Evolutionary conservation across 1,284 basidiomycete genomes (phyloP), one percentile per base, ranked within the genome.

Genomic region (Cryptococcus maquisensis): DNA sequence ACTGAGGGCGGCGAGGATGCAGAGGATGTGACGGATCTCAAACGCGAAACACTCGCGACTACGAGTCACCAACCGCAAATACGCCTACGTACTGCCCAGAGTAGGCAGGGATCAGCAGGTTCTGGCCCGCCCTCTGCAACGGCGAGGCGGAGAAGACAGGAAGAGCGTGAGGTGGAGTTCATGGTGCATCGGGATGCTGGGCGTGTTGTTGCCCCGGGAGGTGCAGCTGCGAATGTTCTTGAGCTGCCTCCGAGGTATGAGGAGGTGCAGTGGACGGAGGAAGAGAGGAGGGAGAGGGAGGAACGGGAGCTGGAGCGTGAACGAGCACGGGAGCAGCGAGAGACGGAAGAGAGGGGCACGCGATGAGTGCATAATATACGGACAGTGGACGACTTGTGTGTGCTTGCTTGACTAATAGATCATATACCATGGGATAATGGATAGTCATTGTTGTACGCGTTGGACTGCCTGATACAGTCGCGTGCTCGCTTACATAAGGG

Each of bases 171-270:
- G 44, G 55, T 60, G 46, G 62, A 67, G 28, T 71, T 67, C 50
- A 59, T 73, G 46, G 64, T 74, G 5, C 73, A 74, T 61, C 59
- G 66, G 9, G 73, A 74, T 61, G 72, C 65, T 1, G 73, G 73
- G 2, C 54, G 71, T 13, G 56, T 70, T 6, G 41, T 44, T 1
- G 45, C 54, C 10, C 39, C 49, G 1, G 38, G 24, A 10, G 15
- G 37, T 12, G 18, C 40, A 6, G 15, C 49, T 24, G 13, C 26
- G 8, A 49, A 60, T 20, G 67, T 67, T 7, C 39, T 70, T 18
- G 73, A 74, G 54, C 57, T 74, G 40, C 73, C 73, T 21, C 73
- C 73, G 5, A 56, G 73, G 47, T 74, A 74, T 54, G 73, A 74
- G 23, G 69, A 74, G 55, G 49, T 74, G 40, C 56, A 68, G 44